A percentile compares a stretch with the other conserved stretches of the same genome.
These are phyloP conservation scores for Stenogyne calaminthoides DNA, from an alignment of 305 asterid genomes.

Conservation along the genomic window DNA sequence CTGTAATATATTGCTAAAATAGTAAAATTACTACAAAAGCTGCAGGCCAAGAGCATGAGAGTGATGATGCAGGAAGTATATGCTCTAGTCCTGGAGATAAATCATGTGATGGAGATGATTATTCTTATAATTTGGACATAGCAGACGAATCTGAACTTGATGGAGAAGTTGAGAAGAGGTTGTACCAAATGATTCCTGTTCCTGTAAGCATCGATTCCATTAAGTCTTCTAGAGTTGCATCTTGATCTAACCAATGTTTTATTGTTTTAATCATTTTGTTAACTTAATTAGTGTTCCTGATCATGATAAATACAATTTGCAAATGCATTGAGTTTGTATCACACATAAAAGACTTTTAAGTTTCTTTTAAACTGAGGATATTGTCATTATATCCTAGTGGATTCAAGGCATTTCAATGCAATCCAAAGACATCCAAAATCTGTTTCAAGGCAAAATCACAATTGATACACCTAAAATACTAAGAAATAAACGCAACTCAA, in stretches of 20 bases:
- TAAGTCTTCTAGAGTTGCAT: neutral
- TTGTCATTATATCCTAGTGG: neutral
- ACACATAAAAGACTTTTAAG: neutral
- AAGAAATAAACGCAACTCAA: slow-evolving; percentile 15
- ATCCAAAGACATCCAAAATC: slow-evolving; percentile 6
- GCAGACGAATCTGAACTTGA: slow-evolving; percentile 79
- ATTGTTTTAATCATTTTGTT: neutral
- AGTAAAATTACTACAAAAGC: slow-evolving; percentile 14
- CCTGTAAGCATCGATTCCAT: slow-evolving; percentile 62
- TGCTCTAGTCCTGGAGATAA: slow-evolving; percentile 78
- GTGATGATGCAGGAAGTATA: slow-evolving; percentile 57
- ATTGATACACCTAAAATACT: slow-evolving; percentile 3
- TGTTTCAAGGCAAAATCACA: neutral
- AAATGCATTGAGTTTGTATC: slow-evolving; percentile 12
- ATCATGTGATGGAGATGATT: slow-evolving; percentile 66
- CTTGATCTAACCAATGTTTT: neutral
- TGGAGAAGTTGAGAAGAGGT: slow-evolving; percentile 90
- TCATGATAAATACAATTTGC: neutral
- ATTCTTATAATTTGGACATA: slow-evolving; percentile 64
- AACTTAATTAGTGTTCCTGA: slow-evolving; percentile 2
- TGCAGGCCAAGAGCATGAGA: slow-evolving; percentile 57
- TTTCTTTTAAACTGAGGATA: neutral
- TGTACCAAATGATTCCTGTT: slow-evolving; percentile 73
- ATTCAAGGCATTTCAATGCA: neutral
- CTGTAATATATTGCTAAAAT: slow-evolving; percentile 29